These are phyloP conservation scores for Nannochloris sp. DNA, from an alignment of 139 green algal species.

Conservation along the genomic window DNA sequence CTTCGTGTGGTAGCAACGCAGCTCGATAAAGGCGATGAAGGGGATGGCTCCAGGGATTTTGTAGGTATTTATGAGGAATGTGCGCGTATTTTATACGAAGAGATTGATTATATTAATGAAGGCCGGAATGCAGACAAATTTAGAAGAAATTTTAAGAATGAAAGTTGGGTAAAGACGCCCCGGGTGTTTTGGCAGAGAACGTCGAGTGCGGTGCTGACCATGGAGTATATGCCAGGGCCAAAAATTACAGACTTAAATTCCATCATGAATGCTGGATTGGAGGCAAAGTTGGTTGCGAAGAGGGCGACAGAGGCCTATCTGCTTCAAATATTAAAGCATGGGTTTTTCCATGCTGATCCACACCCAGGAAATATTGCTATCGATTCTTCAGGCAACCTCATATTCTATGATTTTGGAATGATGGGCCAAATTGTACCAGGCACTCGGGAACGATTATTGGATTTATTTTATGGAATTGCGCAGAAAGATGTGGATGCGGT, in stretches of 20 bases:
- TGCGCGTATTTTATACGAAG: conserved; percentile 33
- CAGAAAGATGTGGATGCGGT: conserved; percentile 34
- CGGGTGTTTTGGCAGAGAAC: conserved; percentile 79
- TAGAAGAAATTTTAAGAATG: conserved; percentile 60
- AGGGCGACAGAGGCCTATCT: conserved; percentile 45
- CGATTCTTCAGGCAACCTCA: conserved; percentile 9
- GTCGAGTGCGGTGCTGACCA: conserved; percentile 64
- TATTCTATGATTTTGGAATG: conserved; percentile 53
- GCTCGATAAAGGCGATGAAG: conserved; percentile 39
- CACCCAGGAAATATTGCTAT: conserved; percentile 37
- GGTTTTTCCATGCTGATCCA: conserved; percentile 46
- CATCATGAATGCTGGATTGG: conserved; percentile 38
- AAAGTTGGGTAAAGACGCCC: conserved; percentile 52
- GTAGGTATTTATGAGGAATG: conserved; percentile 46
- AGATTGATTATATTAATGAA: conserved; percentile 58
- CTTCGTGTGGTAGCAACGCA: conserved; percentile 78
- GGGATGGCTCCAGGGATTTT: conserved; percentile 27
- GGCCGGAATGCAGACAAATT: conserved; percentile 44
- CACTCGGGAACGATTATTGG: conserved; percentile 30
- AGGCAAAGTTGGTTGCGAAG: conserved; percentile 26
- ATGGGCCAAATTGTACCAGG: conserved; percentile 35
- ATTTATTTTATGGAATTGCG: conserved; percentile 65
- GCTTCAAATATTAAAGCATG: conserved; percentile 42
- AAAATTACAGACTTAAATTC: conserved; percentile 67
- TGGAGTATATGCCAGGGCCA: conserved; percentile 88